phyloP scores from a whole-genome alignment of 164 flowering plant species.

The Euptelea pleiosperma region DNA sequence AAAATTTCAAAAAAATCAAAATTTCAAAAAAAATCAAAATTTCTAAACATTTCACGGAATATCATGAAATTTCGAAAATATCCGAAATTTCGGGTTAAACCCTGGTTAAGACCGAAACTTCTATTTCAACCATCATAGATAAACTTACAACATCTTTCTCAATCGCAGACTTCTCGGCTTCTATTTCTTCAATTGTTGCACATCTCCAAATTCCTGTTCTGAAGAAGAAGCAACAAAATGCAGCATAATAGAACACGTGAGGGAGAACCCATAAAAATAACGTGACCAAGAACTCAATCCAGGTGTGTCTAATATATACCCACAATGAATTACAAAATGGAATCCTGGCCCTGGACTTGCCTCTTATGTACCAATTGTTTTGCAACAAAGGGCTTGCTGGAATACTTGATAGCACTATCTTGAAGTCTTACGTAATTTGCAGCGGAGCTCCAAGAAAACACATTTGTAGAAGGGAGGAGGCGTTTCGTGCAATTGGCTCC shows the following conservation, averaged over 20 bases:
- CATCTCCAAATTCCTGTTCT: conserved; percentile 57
- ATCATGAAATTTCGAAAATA: too few species aligned
- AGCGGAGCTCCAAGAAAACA: conserved; percentile 42
- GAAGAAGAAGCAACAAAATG: conserved; percentile 22
- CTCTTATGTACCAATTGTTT: conserved; percentile 29
- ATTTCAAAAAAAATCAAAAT: too few species aligned
- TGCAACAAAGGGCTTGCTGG: conserved; percentile 19
- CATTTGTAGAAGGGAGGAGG: conserved; percentile 16
- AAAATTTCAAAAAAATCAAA: too few species aligned
- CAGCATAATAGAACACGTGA: too few species aligned
- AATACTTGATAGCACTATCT: conserved; percentile 22
- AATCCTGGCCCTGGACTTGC: conserved; percentile 25
- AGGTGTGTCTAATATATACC: too few species aligned
- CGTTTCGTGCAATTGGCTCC: conserved; percentile 21
- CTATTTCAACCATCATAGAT: neutral
- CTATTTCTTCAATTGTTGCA: conserved; percentile 89
- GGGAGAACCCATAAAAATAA: too few species aligned
- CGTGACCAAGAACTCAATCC: too few species aligned
- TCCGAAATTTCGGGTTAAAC: too few species aligned
- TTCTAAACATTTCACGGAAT: too few species aligned
- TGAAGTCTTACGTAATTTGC: conserved; percentile 43
- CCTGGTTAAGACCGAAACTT: too few species aligned
- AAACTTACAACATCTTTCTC: conserved; percentile 78
- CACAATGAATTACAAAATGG: neutral
- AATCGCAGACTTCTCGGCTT: conserved; percentile 73